Percentiles rank a stretch among this genome's conserved stretches.
Conservation (phyloP, 805 yeast genomes). For the Cyberlindnera veronae region DNA sequence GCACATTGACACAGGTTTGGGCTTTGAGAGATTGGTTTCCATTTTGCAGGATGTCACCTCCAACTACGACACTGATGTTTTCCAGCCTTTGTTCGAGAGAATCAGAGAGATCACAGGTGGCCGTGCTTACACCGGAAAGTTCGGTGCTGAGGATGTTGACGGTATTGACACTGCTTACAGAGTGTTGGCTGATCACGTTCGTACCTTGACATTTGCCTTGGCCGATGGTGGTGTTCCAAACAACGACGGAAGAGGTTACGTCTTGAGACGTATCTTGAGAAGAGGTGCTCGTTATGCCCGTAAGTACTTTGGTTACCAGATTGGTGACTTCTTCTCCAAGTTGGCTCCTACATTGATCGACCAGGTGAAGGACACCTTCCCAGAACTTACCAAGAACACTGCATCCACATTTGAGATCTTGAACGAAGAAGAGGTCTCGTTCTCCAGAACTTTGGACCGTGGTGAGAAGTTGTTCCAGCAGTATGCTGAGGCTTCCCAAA, state of each 20-base stretch:
- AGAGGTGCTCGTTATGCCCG: slow-evolving; percentile 97
- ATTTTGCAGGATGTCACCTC: slow-evolving; percentile 87
- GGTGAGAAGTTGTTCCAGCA: slow-evolving; percentile 96
- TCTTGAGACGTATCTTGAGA: slow-evolving; percentile 91
- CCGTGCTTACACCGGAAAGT: slow-evolving; percentile 86
- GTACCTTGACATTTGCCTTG: slow-evolving; percentile 93
- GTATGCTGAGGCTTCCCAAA: slow-evolving; percentile 80
- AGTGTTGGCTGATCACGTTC: slow-evolving; percentile 96
- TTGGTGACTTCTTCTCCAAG: slow-evolving; percentile 89
- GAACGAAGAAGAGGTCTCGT: slow-evolving; percentile 94
- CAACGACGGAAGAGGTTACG: slow-evolving; percentile 99
- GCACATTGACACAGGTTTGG: slow-evolving; percentile 98
- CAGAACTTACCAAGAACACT: slow-evolving; percentile 76
- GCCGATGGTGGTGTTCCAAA: slow-evolving; percentile 99
- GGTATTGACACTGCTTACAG: slow-evolving; percentile 98
- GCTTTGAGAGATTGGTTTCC: slow-evolving; percentile 95
- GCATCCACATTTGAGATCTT: slow-evolving; percentile 81
- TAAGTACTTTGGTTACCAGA: slow-evolving; percentile 93
- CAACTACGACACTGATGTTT: slow-evolving; percentile 96
- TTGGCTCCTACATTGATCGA: slow-evolving; percentile 90
- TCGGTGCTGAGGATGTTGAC: slow-evolving; percentile 88
- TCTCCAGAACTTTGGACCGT: slow-evolving; percentile 92
- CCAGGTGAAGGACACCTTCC: slow-evolving; percentile 85
- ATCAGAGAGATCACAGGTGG: slow-evolving; percentile 93
- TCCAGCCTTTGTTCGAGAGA: slow-evolving; percentile 78